Evolutionary conservation across 805 yeast species (phyloP), one percentile per base, ranked within the genome.

Genomic region (Hanseniaspora nectarophila): DNA sequence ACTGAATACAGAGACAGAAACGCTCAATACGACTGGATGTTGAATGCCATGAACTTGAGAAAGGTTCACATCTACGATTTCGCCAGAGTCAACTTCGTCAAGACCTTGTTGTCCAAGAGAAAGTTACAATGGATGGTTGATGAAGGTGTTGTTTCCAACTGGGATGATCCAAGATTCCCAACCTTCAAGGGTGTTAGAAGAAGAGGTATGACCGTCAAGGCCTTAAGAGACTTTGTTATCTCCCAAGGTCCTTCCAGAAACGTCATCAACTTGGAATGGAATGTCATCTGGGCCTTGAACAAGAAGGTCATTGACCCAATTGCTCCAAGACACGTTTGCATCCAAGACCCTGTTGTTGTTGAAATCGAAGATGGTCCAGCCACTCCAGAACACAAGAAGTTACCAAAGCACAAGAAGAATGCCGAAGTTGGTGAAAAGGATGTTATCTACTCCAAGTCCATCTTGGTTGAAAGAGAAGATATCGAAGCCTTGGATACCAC

Each of bases 151-250:
- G 99, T 92, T 54, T 63, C 76, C 23, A 88, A 87, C 72, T 92
- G 99, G 99, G 97, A 92, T 65, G 99, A 92, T 69, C 98, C 99
- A 61, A 79, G 99, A 69, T 92, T 92, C 87, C 99, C 99, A 60
- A 92, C 99, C 44, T 95, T 92, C 37, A 82, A 97, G 70, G 99
- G 99, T 74, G 96, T 90, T 51, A 86, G 97, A 75, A 82, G 98
- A 76, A 85, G 99, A 74, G 99, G 99, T 74, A 92, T 92, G 99
- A 81, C 96, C 37, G 94, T 92, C 57, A 97, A 92, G 73, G 99
- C 97, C 59, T 79, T 92, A 68, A 80, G 90, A 70, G 85, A 85
- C 75, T 92, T 92, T 63, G 85, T 92, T 59, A 74, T 92, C 56
- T 77, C 95, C 47, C 97, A 92, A 73, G 99, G 99, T 63, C 99